Evolutionary conservation across 108 stramenopile species (phyloP).

Genomic region (Cyclostephanos tholiformis): DNA sequence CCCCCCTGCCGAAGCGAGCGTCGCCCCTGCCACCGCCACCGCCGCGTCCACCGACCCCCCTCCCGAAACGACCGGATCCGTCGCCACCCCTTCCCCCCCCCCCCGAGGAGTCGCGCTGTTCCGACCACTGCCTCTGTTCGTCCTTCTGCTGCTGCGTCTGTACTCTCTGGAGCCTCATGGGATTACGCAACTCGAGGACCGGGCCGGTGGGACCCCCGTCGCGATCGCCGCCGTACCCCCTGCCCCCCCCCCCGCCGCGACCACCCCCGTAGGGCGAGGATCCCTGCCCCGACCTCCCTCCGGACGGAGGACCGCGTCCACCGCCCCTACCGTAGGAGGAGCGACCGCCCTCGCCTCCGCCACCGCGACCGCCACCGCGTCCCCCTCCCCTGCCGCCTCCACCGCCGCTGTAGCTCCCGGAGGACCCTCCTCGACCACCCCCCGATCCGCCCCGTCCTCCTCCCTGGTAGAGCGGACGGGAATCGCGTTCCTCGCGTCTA

Average conservation of each 20-base stretch:
- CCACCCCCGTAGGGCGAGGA: background rate
- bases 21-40: background rate
- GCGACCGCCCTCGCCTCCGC: background rate
- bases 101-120: background rate
- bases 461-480: background rate
- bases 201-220: constrained; percentile 56
- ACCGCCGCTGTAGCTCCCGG: background rate
- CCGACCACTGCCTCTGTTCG: background rate
- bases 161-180: constrained; percentile 68
- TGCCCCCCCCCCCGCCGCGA: constrained; percentile 27
- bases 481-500: background rate
- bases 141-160: constrained; percentile 7
- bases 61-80: background rate
- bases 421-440: background rate
- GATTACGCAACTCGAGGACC: constrained; percentile 71
- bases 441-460: background rate
- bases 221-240: constrained; percentile 39
- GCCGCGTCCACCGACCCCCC: background rate
- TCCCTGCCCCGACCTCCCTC: background rate
- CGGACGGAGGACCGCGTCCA: background rate
- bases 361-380: background rate
- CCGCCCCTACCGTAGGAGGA: background rate
- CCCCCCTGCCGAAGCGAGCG: background rate
- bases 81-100: background rate
- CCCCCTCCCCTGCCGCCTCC: background rate